phyloP scores from a whole-genome alignment of 2,329 filamentous ascomycete species.

The Penicillium sp. region DNA sequence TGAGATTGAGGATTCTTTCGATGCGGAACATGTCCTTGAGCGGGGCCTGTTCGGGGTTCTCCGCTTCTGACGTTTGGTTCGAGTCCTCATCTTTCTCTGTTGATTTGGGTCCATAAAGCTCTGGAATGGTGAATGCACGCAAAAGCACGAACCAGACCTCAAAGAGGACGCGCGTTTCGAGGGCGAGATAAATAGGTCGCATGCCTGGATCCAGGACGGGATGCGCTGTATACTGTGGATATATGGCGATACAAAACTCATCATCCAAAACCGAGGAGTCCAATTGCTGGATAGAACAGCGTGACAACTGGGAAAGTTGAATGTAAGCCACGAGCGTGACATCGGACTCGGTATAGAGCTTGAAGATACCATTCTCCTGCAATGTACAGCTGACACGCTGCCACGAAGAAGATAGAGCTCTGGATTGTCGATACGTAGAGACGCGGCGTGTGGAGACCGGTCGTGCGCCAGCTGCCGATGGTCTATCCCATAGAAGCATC shows the following conservation, averaged over 20 bases:
- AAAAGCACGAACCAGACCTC: conserved; percentile 96
- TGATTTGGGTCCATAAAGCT: conserved; percentile 69
- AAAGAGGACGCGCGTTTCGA: conserved; percentile 84
- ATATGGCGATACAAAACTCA: conserved; percentile 91
- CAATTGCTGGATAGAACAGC: conserved; percentile 84
- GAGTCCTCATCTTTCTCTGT: conserved; percentile 49
- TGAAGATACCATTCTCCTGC: conserved; percentile 91
- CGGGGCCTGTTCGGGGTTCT: conserved; percentile 29
- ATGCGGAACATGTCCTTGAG: conserved; percentile 62
- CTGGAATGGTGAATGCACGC: conserved; percentile 84
- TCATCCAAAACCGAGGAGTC: conserved; percentile 87
- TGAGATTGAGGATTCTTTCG: conserved; percentile 57
- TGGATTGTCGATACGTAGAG: conserved; percentile 54
- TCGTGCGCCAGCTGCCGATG: conserved; percentile 41
- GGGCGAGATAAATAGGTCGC: conserved; percentile 80
- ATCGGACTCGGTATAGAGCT: conserved; percentile 81
- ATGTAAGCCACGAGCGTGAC: conserved; percentile 74
- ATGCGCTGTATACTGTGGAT: conserved; percentile 80
- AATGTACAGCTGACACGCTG: conserved; percentile 85
- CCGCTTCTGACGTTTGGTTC: conserved; percentile 29
- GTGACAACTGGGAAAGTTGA: conserved; percentile 80
- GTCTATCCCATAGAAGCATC: conserved; percentile 86
- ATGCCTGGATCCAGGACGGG: conserved; percentile 70
- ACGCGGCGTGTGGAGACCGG: conserved; percentile 41
- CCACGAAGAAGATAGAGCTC: conserved; percentile 64